phyloP scores from a whole-genome alignment of 108 stramenopile species.

The Cyclotella kingstonii region DNA sequence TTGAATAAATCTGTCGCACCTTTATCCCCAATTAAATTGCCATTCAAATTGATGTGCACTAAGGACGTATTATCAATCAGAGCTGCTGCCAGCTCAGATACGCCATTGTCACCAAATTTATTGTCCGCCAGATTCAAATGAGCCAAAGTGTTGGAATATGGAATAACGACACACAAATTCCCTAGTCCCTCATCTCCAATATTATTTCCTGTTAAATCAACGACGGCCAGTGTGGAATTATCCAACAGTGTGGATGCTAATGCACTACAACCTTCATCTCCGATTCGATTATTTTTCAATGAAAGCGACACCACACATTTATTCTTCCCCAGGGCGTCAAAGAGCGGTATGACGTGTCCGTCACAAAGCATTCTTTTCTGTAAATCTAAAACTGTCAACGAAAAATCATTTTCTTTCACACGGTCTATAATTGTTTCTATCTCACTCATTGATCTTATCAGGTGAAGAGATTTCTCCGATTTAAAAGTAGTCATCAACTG shows the following conservation, averaged over 20 bases:
- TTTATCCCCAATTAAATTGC: conserved; percentile 33
- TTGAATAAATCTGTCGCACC: conserved; percentile 28
- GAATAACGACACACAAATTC: conserved; percentile 10
- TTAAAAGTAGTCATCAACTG: neutral
- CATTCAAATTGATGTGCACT: conserved; percentile 10
- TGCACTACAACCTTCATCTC: conserved; percentile 14
- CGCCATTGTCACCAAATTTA: conserved; percentile 21
- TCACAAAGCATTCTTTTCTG: conserved; percentile 14
- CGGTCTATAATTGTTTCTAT: neutral
- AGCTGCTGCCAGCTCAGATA: conserved; percentile 16
- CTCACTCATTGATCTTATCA: neutral
- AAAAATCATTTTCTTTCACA: neutral
- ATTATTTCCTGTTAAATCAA: conserved; percentile 25
- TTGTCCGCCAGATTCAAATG: conserved; percentile 13
- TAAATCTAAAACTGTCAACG: conserved; percentile 9
- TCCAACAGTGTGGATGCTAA: conserved; percentile 17
- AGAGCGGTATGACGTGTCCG: conserved; percentile 18
- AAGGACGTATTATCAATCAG: conserved; percentile 17
- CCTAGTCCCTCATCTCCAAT: conserved; percentile 16
- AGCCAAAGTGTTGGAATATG: conserved; percentile 5
- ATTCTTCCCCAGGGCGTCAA: conserved; percentile 14
- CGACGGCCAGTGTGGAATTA: conserved; percentile 7
- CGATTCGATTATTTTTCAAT: conserved; percentile 28
- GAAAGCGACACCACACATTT: conserved; percentile 2
- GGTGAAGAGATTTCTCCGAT: neutral